phyloP scores from a whole-genome alignment of 108 stramenopile species.

The Pseudonitzschia multiseries region DNA sequence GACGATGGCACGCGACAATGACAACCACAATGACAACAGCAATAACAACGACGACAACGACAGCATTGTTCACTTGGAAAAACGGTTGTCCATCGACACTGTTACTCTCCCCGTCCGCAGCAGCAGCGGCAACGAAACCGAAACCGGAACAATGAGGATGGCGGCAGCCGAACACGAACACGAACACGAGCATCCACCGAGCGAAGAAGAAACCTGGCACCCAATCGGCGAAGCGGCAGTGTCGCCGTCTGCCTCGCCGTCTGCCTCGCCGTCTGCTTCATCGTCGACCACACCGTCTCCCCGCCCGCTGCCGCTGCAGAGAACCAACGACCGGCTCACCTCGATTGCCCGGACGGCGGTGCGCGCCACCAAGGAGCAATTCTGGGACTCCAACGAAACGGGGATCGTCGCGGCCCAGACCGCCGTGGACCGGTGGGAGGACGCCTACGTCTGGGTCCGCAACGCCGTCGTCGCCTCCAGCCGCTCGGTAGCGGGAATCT shows the following conservation, averaged over 20 bases:
- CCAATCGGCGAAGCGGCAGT: too few species aligned
- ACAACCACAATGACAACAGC: too few species aligned
- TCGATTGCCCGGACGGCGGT: slow-evolving; percentile 31
- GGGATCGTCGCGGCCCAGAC: slow-evolving; percentile 52
- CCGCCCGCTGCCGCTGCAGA: background rate
- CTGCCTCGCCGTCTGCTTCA: background rate
- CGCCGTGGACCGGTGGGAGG: slow-evolving; percentile 68
- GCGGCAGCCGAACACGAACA: too few species aligned
- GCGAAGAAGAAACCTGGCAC: too few species aligned
- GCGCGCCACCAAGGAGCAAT: slow-evolving; percentile 46
- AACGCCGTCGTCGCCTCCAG: slow-evolving; percentile 31
- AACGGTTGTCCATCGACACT: background rate
- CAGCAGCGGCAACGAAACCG: too few species aligned
- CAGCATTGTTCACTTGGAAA: background rate
- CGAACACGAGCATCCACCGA: too few species aligned
- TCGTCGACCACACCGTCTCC: background rate
- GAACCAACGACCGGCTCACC: slow-evolving; percentile 4
- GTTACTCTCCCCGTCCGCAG: too few species aligned
- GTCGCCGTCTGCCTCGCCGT: slow-evolving; percentile 1
- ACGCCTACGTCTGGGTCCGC: slow-evolving; percentile 44
- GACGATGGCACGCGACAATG: too few species aligned
- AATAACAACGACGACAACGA: too few species aligned
- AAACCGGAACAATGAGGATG: too few species aligned
- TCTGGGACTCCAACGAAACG: slow-evolving; percentile 72
- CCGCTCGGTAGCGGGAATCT: slow-evolving; percentile 39